These are phyloP conservation scores for Metarhizium album DNA, from an alignment of 2,329 filamentous ascomycete genomes.

Conservation along the genomic window DNA sequence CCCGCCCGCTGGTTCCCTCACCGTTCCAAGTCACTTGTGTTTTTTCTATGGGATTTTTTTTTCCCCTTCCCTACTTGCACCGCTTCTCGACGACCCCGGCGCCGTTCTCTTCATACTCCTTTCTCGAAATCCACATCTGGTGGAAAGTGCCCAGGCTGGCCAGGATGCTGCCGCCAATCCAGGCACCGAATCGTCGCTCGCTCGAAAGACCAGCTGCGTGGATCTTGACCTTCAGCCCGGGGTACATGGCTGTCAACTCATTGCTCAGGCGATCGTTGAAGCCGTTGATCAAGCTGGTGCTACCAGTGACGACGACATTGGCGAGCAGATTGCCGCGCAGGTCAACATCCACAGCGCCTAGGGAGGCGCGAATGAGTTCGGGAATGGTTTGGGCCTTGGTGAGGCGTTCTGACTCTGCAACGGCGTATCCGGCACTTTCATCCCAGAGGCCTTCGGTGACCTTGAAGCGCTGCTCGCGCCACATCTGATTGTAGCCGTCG, in stretches of 20 bases:
- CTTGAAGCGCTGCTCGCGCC: conserved; percentile 76
- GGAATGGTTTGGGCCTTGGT: conserved; percentile 72
- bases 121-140: conserved; percentile 97
- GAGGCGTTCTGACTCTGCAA: conserved; percentile 32
- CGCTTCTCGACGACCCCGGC: conserved; percentile 85
- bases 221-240: conserved; percentile 76
- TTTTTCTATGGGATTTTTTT: neutral
- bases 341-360: conserved; percentile 80
- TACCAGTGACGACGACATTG: conserved; percentile 90
- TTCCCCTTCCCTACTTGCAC: conserved; percentile 57
- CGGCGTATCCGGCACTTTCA: conserved; percentile 58
- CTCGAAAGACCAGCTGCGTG: conserved; percentile 77
- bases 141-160: conserved; percentile 95
- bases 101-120: conserved; percentile 96
- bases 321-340: conserved; percentile 70
- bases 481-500: conserved; percentile 92
- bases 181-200: conserved; percentile 84
- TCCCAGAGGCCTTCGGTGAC: conserved; percentile 89
- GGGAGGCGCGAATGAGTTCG: conserved; percentile 65
- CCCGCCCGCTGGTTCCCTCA: neutral
- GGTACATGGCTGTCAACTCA: conserved; percentile 73
- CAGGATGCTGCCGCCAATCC: conserved; percentile 94
- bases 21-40: neutral
- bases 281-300: conserved; percentile 75
- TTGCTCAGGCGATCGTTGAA: conserved; percentile 84